These are phyloP conservation scores for Serendipita sp. DNA, from an alignment of 768 basidiomycete genomes.

Conservation along the genomic window DNA sequence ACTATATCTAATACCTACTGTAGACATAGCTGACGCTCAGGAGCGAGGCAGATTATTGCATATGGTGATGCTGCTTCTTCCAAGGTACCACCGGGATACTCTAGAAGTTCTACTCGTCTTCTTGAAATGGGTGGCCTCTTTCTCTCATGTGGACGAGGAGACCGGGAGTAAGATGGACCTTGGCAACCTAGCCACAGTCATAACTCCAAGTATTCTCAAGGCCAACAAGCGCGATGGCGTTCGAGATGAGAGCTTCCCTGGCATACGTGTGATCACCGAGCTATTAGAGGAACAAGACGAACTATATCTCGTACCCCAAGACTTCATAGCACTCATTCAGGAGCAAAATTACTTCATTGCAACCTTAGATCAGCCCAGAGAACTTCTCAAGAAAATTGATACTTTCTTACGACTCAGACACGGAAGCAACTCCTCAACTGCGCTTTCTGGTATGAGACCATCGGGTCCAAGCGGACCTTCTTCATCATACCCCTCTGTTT, in stretches of 20 bases:
- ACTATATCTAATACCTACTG: background rate
- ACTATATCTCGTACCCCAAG: slow-evolving; percentile 85
- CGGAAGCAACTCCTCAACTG: background rate
- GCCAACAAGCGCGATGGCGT: slow-evolving; percentile 64
- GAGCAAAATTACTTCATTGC: slow-evolving; percentile 88
- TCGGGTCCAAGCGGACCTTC: background rate
- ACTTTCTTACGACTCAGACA: slow-evolving; percentile 41
- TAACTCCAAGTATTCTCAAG: slow-evolving; percentile 95
- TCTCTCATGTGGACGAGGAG: slow-evolving; percentile 93
- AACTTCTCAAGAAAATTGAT: slow-evolving; percentile 90
- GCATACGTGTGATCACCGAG: slow-evolving; percentile 68
- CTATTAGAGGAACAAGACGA: slow-evolving; percentile 89
- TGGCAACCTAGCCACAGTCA: slow-evolving; percentile 87
- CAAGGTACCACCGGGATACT: slow-evolving; percentile 89
- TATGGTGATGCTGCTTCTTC: slow-evolving; percentile 69
- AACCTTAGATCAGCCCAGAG: slow-evolving; percentile 81
- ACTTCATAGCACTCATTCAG: slow-evolving; percentile 69
- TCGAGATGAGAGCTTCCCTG: slow-evolving; percentile 81
- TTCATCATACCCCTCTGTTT: background rate
- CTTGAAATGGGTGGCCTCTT: slow-evolving; percentile 98
- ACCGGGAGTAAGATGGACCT: slow-evolving; percentile 99
- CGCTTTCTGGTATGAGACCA: background rate
- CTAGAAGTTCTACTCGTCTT: slow-evolving; percentile 97
- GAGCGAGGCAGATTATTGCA: slow-evolving; percentile 78
- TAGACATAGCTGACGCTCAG: slow-evolving; percentile 55